Percentiles rank a stretch among this genome's conserved stretches.
phyloP scores from a whole-genome alignment of 2,329 filamentous ascomycete genomes.

The Seiridium unicorne region DNA sequence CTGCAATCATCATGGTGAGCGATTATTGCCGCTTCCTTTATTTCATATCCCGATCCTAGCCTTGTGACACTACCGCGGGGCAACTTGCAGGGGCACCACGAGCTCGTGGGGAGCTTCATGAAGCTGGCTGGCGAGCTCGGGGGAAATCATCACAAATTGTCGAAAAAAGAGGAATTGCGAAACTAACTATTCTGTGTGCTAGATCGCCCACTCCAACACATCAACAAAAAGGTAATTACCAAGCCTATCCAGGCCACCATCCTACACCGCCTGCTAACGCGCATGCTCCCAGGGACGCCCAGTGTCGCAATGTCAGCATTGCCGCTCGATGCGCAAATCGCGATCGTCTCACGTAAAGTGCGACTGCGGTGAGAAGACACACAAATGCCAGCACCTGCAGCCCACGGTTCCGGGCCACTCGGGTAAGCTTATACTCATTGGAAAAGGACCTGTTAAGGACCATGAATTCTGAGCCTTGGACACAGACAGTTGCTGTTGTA shows the following conservation, averaged over 20 bases:
- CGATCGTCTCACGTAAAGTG: conserved; percentile 93
- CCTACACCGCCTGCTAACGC: not conserved
- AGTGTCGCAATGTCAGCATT: conserved; percentile 97
- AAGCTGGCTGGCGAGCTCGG: not conserved
- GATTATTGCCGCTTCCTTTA: conserved; percentile 20
- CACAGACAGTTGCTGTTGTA: conserved; percentile 67
- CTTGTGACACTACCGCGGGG: conserved; percentile 8
- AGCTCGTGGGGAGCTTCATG: not conserved
- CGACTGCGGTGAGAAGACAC: conserved; percentile 92
- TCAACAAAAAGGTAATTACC: conserved; percentile 74
- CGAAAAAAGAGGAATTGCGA: not conserved
- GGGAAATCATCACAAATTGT: too few species aligned
- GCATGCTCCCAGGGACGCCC: conserved; percentile 63
- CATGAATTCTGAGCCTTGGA: conserved; percentile 9
- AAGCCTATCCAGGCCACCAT: not conserved
- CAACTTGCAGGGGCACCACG: conserved; percentile 1
- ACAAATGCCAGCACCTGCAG: conserved; percentile 63
- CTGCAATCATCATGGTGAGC: conserved; percentile 91
- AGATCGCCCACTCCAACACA: conserved; percentile 91
- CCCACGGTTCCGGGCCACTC: conserved; percentile 56
- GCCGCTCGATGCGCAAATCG: conserved; percentile 93
- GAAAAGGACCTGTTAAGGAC: not conserved
- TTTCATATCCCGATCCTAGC: conserved; percentile 10
- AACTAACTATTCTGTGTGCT: conserved; percentile 7
- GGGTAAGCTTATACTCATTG: conserved; percentile 42